Evolutionary conservation across 139 green algal genomes (phyloP), one percentile per base, ranked within the genome.

Genomic region (Coccomyxa sp.): DNA sequence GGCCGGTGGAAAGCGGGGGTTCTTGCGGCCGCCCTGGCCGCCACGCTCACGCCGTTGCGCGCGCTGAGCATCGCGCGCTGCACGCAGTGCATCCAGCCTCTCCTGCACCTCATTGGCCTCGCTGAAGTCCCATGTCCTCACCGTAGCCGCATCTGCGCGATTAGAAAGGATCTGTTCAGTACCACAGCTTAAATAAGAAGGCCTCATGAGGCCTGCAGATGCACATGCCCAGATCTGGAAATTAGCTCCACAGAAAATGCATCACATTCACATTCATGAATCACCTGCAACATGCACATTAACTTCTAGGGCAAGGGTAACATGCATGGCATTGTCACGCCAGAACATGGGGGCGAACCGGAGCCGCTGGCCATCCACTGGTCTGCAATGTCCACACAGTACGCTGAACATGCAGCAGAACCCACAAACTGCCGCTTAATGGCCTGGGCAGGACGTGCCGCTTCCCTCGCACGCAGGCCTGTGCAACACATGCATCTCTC

Each of bases 351-450:
- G 38, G 25, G 4, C 57, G 30, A 3, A 86, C 82, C 87, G 60
- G 38, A 85, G 30, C 88, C 88, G 13, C 77, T 68, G 10, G 84
- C 88, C 28, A 93, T 51, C 83, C 87, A 90, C 79, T 90, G 85
- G n/a, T 91, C 90, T 51, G 38, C 32, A 77, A 93, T 71, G 32
- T 91, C 85, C 28, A 92, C 83, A 59, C 89, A 91, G 38, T 88
- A 85, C n/a, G 75, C 83, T 75, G 30, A 63, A n/a, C 57, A 30
- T 7, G 18, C 21, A 25, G 23, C 78, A 51, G 32, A 60, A 58
- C 58, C 45, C 28, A 87, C 82, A 63, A 93, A 82, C 79, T 87
- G 82, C 30, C 86, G 78, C n/a, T 27, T 58, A 14, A 21, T 30
- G 38, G 78, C 82, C 38, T 82, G 14, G 60, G 81, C 75, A 78